These are phyloP conservation scores for Silene coronaria DNA, from an alignment of 179 eudicot species.

Conservation along the genomic window DNA sequence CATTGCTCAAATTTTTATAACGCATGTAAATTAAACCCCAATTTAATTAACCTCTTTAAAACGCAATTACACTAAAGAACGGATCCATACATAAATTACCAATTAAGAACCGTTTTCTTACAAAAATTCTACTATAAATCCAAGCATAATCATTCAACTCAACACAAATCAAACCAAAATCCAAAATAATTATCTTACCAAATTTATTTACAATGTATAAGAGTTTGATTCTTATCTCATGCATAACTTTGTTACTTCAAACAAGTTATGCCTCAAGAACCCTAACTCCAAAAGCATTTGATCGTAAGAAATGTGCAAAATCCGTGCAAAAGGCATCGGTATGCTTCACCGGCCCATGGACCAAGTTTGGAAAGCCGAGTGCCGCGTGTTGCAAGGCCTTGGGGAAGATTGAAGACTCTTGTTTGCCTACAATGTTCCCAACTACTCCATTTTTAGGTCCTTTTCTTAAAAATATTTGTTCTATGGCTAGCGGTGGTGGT, in stretches of 20 bases:
- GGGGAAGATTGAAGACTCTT: background rate
- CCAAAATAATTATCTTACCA: background rate
- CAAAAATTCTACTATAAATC: background rate
- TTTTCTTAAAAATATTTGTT: background rate
- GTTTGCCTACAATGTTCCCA: background rate
- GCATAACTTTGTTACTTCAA: too few relatives aligned
- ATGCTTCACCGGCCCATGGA: background rate
- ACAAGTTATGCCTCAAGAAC: too few relatives aligned
- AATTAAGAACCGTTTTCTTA: background rate
- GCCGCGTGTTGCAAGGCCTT: conserved; percentile 14
- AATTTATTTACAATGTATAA: too few relatives aligned
- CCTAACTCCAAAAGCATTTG: background rate
- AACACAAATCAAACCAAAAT: background rate
- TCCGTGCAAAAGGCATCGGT: background rate
- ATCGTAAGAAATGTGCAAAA: background rate
- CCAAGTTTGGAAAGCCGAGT: background rate
- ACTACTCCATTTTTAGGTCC: background rate
- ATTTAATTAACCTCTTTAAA: too few relatives aligned
- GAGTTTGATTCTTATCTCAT: too few relatives aligned
- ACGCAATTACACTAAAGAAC: too few relatives aligned
- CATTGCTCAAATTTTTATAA: too few relatives aligned
- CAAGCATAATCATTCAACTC: background rate
- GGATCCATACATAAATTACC: too few relatives aligned
- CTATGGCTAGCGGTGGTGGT: background rate
- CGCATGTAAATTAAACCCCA: too few relatives aligned